Evolutionary conservation across 495 filamentous ascomycete species (phyloP).

Genomic region (Neurospora sp.): DNA sequence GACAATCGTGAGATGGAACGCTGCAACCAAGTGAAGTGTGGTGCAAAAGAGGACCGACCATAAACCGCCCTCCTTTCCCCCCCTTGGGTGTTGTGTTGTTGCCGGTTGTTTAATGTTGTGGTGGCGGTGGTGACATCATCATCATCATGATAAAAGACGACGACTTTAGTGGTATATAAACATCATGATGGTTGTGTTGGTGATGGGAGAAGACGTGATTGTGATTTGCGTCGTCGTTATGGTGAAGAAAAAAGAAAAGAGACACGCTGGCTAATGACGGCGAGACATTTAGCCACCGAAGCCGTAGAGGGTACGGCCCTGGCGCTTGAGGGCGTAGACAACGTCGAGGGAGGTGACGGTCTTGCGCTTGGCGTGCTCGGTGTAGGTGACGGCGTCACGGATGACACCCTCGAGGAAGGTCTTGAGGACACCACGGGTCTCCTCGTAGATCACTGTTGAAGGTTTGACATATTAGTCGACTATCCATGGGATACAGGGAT

Average conservation of each 20-base stretch:
- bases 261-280: not conserved
- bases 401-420: conserved; percentile 99
- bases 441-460: conserved; percentile 93
- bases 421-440: conserved; percentile 99
- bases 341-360: conserved; percentile 92
- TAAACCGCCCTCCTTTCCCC: not conserved
- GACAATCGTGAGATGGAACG: not conserved
- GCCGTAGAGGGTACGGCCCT: conserved; percentile 91
- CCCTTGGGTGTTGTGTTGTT: not conserved
- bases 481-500: not conserved
- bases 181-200: not conserved
- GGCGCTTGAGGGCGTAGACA: conserved; percentile 88
- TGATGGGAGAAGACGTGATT: not conserved
- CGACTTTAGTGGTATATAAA: not conserved
- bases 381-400: conserved; percentile 97
- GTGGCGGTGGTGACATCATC: not conserved
- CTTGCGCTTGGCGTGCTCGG: conserved; percentile 96
- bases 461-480: conserved; percentile 25
- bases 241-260: conserved; percentile 2
- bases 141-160: not conserved
- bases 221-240: not conserved
- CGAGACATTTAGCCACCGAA: conserved; percentile 73
- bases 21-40: not conserved
- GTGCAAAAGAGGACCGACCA: not conserved
- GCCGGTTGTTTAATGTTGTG: not conserved